These are phyloP conservation scores for Elongisporangium senticosum DNA, from an alignment of 352 stramenopile species.

Conservation along the genomic window DNA sequence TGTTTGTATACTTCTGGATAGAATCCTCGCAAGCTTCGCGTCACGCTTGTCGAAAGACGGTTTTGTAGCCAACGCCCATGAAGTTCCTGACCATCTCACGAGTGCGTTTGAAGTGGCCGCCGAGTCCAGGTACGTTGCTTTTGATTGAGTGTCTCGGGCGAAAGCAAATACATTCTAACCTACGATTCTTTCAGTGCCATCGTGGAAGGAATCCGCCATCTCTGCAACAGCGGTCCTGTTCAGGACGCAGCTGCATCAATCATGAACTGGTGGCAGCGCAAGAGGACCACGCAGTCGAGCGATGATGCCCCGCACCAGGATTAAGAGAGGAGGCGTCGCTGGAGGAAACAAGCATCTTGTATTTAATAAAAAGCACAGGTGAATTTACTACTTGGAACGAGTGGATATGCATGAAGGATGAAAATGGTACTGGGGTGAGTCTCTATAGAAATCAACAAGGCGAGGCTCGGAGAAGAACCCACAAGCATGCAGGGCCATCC, in stretches of 20 bases:
- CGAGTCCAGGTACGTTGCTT: conserved; percentile 38
- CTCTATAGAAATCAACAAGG: background rate
- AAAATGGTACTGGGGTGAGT: background rate
- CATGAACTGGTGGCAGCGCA: conserved; percentile 35
- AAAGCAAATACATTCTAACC: background rate
- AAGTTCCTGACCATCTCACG: conserved; percentile 60
- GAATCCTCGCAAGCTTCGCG: conserved; percentile 40
- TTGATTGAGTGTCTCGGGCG: background rate
- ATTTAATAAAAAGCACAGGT: conserved; percentile 1
- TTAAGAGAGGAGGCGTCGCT: background rate
- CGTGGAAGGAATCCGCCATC: conserved; percentile 43
- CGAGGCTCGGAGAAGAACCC: background rate
- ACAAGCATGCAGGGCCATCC: background rate
- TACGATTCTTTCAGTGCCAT: conserved; percentile 24
- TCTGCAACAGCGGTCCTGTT: conserved; percentile 48
- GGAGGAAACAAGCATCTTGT: background rate
- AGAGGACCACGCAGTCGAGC: background rate
- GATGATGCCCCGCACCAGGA: background rate
- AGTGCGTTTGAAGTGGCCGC: conserved; percentile 43
- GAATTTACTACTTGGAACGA: background rate
- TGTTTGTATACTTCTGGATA: conserved; percentile 5
- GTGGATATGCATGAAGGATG: background rate
- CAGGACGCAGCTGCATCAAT: conserved; percentile 37
- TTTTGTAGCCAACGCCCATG: conserved; percentile 39
- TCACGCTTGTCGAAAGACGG: conserved; percentile 40